Conservation (phyloP, 176 grass and related monocot genomes). For the Zea mays region DNA sequence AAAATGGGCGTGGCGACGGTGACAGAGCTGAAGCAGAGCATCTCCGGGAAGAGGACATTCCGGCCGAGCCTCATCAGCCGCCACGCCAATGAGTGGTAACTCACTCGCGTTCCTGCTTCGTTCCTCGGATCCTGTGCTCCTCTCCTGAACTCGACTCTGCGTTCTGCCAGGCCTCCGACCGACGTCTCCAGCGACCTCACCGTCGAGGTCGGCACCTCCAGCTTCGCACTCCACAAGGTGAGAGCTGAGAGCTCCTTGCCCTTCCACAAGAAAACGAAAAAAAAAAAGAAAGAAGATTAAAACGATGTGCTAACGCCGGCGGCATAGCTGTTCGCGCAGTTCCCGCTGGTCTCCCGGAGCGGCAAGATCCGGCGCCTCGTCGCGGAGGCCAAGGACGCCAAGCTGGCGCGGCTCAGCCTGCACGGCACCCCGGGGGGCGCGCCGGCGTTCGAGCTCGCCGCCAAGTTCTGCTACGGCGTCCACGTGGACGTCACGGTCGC, state of each 20-base stretch:
- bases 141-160: not conserved
- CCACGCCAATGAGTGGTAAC: slow-evolving; percentile 81
- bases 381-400: slow-evolving; percentile 67
- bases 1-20: slow-evolving; percentile 85
- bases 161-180: slow-evolving; percentile 69
- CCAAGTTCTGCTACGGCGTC: slow-evolving; percentile 93
- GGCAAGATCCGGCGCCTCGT: slow-evolving; percentile 83
- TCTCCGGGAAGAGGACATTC: slow-evolving; percentile 88
- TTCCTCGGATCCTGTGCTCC: slow-evolving; percentile 12
- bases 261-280: not conserved
- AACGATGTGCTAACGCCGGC: slow-evolving; percentile 42
- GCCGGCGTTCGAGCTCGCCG: slow-evolving; percentile 75
- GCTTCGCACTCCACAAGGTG: slow-evolving; percentile 98
- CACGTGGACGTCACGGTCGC: slow-evolving; percentile 62
- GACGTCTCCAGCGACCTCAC: slow-evolving; percentile 96
- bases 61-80: slow-evolving; percentile 65
- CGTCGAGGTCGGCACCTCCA: slow-evolving; percentile 82
- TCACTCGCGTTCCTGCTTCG: not conserved
- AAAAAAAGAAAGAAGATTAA: not conserved
- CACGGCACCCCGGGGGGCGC: slow-evolving; percentile 66
- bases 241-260: slow-evolving; percentile 40
- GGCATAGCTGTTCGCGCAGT: slow-evolving; percentile 73
- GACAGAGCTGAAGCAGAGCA: slow-evolving; percentile 87
- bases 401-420: slow-evolving; percentile 62
- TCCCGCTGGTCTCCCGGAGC: slow-evolving; percentile 88